Percentiles rank a stretch among this genome's conserved stretches.
Evolutionary conservation across 2,329 filamentous ascomycete species (phyloP).

Genomic region (Aspergillus uvarum): DNA sequence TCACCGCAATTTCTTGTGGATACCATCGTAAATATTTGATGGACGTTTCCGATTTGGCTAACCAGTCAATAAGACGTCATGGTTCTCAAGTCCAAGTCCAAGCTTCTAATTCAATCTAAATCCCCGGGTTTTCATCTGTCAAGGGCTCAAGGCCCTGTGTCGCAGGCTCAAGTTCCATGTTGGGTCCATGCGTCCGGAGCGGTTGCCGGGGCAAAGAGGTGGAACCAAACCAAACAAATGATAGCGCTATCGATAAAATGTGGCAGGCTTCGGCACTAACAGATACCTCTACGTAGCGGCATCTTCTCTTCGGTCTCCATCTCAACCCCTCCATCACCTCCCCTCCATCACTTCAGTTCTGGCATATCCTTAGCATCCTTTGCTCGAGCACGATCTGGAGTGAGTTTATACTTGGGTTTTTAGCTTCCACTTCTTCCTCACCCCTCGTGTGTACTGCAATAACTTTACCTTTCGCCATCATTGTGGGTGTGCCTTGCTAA

Average conservation of each 20-base stretch:
- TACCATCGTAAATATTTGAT: not conserved
- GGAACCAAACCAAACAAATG: slow-evolving; percentile 22
- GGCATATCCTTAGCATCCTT: not conserved
- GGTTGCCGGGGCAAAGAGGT: slow-evolving; percentile 28
- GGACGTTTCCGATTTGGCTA: not conserved
- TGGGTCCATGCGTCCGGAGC: not conserved
- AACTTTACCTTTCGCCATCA: not conserved
- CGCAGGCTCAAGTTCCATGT: not conserved
- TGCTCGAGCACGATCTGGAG: not conserved
- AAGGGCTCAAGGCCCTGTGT: not conserved
- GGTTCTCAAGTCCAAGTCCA: not conserved
- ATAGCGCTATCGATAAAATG: slow-evolving; percentile 27
- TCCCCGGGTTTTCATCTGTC: not conserved
- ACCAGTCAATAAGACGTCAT: not conserved
- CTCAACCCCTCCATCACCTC: not conserved
- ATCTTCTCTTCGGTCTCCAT: slow-evolving; percentile 9
- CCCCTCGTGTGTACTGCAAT: not conserved
- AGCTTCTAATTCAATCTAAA: not conserved
- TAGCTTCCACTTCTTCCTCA: not conserved
- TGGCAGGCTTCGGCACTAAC: slow-evolving; percentile 13
- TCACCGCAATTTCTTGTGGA: not conserved
- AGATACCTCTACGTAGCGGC: not conserved
- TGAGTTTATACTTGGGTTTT: not conserved
- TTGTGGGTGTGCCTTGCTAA: not conserved
- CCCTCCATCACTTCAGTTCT: slow-evolving; percentile 5